Evolutionary conservation across 768 basidiomycete species (phyloP), one percentile per base, ranked within the genome.

Genomic region (Xerocomellus intermedius): DNA sequence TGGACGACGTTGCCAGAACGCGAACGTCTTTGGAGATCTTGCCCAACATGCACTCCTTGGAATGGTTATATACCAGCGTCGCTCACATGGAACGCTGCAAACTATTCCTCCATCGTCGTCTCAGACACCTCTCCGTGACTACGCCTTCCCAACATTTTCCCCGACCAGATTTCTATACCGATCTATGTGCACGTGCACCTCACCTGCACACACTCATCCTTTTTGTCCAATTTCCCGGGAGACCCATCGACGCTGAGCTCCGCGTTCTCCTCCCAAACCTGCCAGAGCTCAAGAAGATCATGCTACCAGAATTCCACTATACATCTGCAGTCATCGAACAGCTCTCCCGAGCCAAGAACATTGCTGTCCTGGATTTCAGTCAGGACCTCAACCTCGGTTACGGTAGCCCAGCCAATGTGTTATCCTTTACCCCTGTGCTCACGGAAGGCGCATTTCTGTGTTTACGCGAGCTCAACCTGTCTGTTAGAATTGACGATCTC

Each of bases 1-100:
- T 79, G 14, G 82, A 85, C 64, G 80, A 81, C 50, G 73, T 86
- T 8, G 81, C 82, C 1, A 75, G 81, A 42, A 81, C 84, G 9
- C 76, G 85, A 4, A 77, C 79, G 0, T 74, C 71, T 12, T 62
- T 84, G 30, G 73, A 79, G 48, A 77, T 86, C 48, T 65, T 87
- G 3, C 85, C 86, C 8, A 79, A 79, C 58, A 69, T 84, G 54
- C 76, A 77, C 38, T 73, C 74, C 3, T 70, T 88, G 6, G 68
- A 75, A 17, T 87, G 84, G 83, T 63, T 63, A 24, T 67, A 67
- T 8, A n/a, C 43, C 5, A 48, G 17, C n/a, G 21, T 54, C 13
- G 63, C 64, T 0, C 59, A 67, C n/a, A 61, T 73, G 62, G 69
- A 74, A 22, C 67, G 69, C 17, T 72, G 75, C 42, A 75, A 82